Evolutionary conservation across 371 early-diverging fungal species (phyloP).

Genomic region (Choanephora cucurbitarum): DNA sequence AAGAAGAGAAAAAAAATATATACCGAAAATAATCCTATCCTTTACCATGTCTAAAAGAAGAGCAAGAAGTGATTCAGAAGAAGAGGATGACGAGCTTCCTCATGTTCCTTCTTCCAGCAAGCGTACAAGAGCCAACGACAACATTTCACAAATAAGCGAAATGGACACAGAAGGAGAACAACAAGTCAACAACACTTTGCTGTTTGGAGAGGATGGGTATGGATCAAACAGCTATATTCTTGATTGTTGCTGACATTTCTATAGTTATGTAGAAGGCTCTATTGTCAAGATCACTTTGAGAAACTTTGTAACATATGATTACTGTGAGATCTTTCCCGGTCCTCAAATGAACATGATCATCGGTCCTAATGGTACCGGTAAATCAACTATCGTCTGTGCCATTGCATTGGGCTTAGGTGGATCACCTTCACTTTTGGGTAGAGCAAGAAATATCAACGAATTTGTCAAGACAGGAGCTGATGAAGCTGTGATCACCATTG

Average conservation of each 20-base stretch:
- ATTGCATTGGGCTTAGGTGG: conserved; percentile 97
- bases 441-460: conserved; percentile 86
- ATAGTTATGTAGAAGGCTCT: conserved; percentile 68
- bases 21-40: no score
- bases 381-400: conserved; percentile 97
- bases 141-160: neutral
- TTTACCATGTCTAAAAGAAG: conserved; percentile 2
- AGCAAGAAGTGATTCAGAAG: neutral
- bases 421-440: conserved; percentile 77
- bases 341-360: conserved; percentile 97
- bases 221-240: neutral
- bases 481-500: conserved; percentile 79
- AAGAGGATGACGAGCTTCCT: neutral
- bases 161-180: neutral
- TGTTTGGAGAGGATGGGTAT: conserved; percentile 7
- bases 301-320: conserved; percentile 94
- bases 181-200: neutral
- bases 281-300: conserved; percentile 79
- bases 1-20: neutral
- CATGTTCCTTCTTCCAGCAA: neutral
- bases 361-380: conserved; percentile 98
- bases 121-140: neutral
- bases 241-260: neutral
- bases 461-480: conserved; percentile 91
- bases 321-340: conserved; percentile 83